These are phyloP conservation scores for Beauveria caledonica DNA, from an alignment of 2,329 filamentous ascomycete species.

Conservation along the genomic window DNA sequence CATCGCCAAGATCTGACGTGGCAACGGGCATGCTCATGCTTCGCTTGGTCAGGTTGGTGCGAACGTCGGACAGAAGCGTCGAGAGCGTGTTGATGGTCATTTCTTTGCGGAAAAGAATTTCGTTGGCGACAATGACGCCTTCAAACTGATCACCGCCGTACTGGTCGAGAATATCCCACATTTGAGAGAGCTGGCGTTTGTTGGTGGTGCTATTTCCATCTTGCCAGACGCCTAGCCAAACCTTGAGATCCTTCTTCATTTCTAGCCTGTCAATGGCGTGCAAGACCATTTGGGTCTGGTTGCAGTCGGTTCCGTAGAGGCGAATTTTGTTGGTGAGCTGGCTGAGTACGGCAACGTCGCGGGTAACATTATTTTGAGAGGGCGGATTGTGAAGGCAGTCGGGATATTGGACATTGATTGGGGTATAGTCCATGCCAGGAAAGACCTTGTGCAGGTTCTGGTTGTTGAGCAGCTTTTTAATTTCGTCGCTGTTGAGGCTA, in stretches of 20 bases:
- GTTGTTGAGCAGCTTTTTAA: slow-evolving; percentile 76
- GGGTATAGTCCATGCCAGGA: slow-evolving; percentile 91
- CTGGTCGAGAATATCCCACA: slow-evolving; percentile 73
- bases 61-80: slow-evolving; percentile 57
- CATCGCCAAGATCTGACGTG: slow-evolving; percentile 81
- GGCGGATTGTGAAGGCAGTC: slow-evolving; percentile 69
- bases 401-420: slow-evolving; percentile 83
- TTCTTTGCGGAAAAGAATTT: slow-evolving; percentile 68
- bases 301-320: slow-evolving; percentile 93
- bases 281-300: slow-evolving; percentile 90
- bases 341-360: slow-evolving; percentile 81
- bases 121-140: slow-evolving; percentile 74
- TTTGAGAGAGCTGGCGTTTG: slow-evolving; percentile 68
- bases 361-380: slow-evolving; percentile 89
- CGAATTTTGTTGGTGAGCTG: slow-evolving; percentile 84
- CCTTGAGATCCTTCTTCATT: slow-evolving; percentile 64
- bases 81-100: slow-evolving; percentile 59
- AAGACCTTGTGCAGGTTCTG: slow-evolving; percentile 82
- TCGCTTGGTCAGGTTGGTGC: slow-evolving; percentile 60
- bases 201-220: slow-evolving; percentile 80
- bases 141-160: slow-evolving; percentile 65
- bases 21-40: slow-evolving; percentile 68
- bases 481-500: slow-evolving; percentile 64
- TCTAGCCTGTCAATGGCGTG: slow-evolving; percentile 70
- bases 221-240: slow-evolving; percentile 95